Evolutionary conservation across 176 grass and related monocot genomes (phyloP), one percentile per base, ranked within the genome.

Genomic region (Echinochloa phyllopogon): DNA sequence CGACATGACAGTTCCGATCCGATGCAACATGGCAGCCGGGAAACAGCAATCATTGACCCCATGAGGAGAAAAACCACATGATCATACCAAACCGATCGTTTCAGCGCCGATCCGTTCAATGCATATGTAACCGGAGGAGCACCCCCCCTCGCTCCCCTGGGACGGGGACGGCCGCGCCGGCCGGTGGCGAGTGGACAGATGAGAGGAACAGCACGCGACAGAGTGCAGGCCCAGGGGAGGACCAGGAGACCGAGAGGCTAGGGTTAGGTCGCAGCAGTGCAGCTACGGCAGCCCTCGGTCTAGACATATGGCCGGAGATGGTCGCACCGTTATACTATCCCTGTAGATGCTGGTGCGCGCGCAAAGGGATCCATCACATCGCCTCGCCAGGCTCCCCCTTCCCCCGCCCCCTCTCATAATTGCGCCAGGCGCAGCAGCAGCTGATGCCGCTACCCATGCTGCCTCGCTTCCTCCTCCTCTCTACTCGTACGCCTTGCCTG

Each of bases 261-360:
- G 20, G 66, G 23, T 29, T 12, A 37, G 37, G 47, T 39, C 33
- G 73, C 29, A 66, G 57, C 75, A 65, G 74, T 45, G 76, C 56
- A 37, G 41, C 38, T 27, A 78, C 8, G 20, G 33, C 13, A 53
- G 20, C 15, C 44, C 27, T 5, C 8, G 61, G 17, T 9, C 10
- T 63, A 56, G 78, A 82, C 78, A 78, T 4, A 40, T 63, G 29
- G 29, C 29, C 29, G 25, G 48, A 82, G 63, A 90, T 74, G 74
- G 79, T 67, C 77, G 84, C 84, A 90, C 84, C 88, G 88, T 90
- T 90, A 66, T 33, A 33, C 29, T 77, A 50, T 78, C 84, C 58
- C 79, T 83, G 88, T 86, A 86, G 88, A 73, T 44, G 65, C n/a
- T 24, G 42, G 57, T n/a, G 59, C 36, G 61, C 69, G 59, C 36